Evolutionary conservation across 371 early-diverging fungal genomes (phyloP).

Genomic region (Mucor plumbeus): DNA sequence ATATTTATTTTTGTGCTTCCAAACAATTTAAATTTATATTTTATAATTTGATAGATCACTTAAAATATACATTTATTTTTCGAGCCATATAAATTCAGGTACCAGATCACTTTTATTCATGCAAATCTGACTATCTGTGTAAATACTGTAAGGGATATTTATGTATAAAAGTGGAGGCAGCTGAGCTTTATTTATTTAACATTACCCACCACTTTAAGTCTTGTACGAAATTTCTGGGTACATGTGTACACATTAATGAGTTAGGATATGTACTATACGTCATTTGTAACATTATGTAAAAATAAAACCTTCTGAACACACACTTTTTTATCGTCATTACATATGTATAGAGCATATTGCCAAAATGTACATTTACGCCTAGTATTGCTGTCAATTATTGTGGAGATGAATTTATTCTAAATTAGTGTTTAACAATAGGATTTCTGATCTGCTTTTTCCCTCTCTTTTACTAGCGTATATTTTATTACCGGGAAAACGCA

Average conservation of each 20-base stretch:
- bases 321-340: background rate
- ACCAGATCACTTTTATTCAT: background rate
- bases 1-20: background rate
- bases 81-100: background rate
- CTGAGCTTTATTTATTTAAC: background rate
- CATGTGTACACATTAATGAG: background rate
- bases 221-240: background rate
- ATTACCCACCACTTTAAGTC: background rate
- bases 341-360: background rate
- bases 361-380: too few species aligned
- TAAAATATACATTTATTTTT: background rate
- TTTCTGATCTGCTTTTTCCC: background rate
- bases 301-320: background rate
- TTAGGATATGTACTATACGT: background rate
- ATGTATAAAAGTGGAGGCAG: background rate
- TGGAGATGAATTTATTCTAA: background rate
- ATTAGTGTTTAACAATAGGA: slow-evolving; percentile 1
- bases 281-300: background rate
- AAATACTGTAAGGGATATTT: background rate
- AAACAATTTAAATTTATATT: background rate
- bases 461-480: background rate
- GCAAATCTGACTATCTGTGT: background rate
- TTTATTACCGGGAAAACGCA: background rate
- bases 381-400: too few species aligned
- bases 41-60: too few species aligned